Conservation (phyloP, 225 moss, liverwort and hornwort species). For the Thuidium tamariscinum region DNA sequence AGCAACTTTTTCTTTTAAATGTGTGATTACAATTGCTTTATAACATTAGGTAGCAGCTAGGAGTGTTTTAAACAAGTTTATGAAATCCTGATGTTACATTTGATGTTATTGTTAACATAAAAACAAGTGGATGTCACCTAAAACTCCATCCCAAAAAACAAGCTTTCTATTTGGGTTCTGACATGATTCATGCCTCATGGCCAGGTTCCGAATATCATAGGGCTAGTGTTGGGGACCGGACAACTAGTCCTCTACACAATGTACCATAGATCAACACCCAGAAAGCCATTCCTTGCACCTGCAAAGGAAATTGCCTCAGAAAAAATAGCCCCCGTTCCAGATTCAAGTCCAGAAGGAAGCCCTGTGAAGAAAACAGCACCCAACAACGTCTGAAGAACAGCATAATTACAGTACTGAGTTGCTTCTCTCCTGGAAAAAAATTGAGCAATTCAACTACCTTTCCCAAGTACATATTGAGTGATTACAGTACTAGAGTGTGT, state of each 20-base stretch:
- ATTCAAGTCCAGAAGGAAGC: neutral
- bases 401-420: fast-evolving
- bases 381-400: neutral
- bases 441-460: neutral
- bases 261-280: neutral
- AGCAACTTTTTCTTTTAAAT: no score
- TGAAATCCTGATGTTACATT: neutral
- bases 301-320: neutral
- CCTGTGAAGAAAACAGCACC: neutral
- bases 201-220: constrained; percentile 12
- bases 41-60: no score
- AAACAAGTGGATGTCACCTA: neutral
- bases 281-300: neutral
- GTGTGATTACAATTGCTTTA: neutral
- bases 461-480: neutral
- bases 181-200: neutral
- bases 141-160: no score
- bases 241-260: constrained; percentile 20
- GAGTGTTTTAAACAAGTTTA: neutral
- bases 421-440: neutral
- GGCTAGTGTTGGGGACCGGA: neutral
- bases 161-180: neutral
- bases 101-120: neutral
- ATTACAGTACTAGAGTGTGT: neutral
- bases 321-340: neutral